These are phyloP conservation scores for Amanita pallidorosea DNA, from an alignment of 768 basidiomycete genomes.

Conservation along the genomic window DNA sequence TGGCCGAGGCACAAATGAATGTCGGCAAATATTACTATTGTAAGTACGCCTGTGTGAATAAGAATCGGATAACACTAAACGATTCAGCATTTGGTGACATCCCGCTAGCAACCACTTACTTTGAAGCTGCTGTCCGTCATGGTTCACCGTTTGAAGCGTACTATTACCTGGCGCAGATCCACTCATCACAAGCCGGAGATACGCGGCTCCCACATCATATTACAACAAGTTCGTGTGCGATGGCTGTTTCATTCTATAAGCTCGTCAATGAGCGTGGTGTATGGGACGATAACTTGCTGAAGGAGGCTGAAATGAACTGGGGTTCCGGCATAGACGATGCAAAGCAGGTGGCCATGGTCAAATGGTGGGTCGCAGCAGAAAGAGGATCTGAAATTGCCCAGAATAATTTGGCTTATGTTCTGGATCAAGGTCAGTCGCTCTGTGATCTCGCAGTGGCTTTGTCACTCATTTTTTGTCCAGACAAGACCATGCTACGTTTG, in stretches of 20 bases:
- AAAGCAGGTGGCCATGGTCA: conserved; percentile 75
- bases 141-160: conserved; percentile 94
- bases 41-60: conserved; percentile 28
- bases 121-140: conserved; percentile 75
- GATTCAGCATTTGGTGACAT: conserved; percentile 58
- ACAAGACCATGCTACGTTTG: conserved; percentile 57
- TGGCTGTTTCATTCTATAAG: conserved; percentile 91
- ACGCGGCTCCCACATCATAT: conserved; percentile 32
- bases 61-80: background rate
- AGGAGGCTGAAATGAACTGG: conserved; percentile 76
- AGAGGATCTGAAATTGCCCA: conserved; percentile 87
- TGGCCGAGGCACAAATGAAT: conserved; percentile 89
- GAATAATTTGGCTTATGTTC: conserved; percentile 86
- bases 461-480: conserved; percentile 22
- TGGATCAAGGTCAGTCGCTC: conserved; percentile 70
- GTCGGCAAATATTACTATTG: conserved; percentile 68
- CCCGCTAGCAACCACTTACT: conserved; percentile 53
- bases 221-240: conserved; percentile 70
- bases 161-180: conserved; percentile 84
- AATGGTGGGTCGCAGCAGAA: conserved; percentile 95
- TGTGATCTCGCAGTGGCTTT: background rate
- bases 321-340: conserved; percentile 57
- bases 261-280: conserved; percentile 83
- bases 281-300: conserved; percentile 74
- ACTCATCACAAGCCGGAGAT: conserved; percentile 45